Percentiles rank a stretch among this genome's conserved stretches.
Conservation (phyloP, 768 basidiomycete genomes). For the Mycena latifolia region DNA sequence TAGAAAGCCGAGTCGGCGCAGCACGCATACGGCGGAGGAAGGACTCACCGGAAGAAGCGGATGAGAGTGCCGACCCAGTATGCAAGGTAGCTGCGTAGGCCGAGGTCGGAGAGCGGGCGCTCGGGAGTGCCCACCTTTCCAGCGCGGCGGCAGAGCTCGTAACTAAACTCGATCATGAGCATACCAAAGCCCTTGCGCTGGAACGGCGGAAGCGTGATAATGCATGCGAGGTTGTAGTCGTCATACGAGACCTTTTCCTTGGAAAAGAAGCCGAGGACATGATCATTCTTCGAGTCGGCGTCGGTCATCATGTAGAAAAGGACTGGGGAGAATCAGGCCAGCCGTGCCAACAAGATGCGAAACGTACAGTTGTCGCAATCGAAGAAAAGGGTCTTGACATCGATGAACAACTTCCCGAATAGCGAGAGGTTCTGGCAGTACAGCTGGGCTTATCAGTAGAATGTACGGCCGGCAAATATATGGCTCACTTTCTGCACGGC, state of each 20-base stretch:
- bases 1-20: slow-evolving; percentile 30
- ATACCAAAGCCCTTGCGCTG: slow-evolving; percentile 93
- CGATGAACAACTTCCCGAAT: slow-evolving; percentile 99
- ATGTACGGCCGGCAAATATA: neutral
- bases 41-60: slow-evolving; percentile 79
- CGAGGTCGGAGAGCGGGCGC: slow-evolving; percentile 94
- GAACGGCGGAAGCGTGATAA: slow-evolving; percentile 94
- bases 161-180: slow-evolving; percentile 99
- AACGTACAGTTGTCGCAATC: slow-evolving; percentile 86
- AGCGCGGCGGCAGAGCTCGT: slow-evolving; percentile 86
- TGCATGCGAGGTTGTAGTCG: slow-evolving; percentile 97
- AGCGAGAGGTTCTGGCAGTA: slow-evolving; percentile 97
- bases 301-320: slow-evolving; percentile 95
- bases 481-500: slow-evolving; percentile 79
- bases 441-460: slow-evolving; percentile 61
- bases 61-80: slow-evolving; percentile 89
- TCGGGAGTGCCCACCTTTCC: slow-evolving; percentile 93
- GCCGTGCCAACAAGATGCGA: neutral
- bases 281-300: slow-evolving; percentile 80
- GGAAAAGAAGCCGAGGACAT: slow-evolving; percentile 83
- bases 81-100: slow-evolving; percentile 89
- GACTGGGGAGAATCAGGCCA: slow-evolving; percentile 57
- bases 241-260: slow-evolving; percentile 98
- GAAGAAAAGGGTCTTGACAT: slow-evolving; percentile 95
- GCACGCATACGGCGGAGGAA: slow-evolving; percentile 10